Percentiles rank a stretch among this genome's conserved stretches.
These are phyloP conservation scores for Tolypocladium capitatum DNA, from an alignment of 2,329 filamentous ascomycete genomes.

Conservation along the genomic window DNA sequence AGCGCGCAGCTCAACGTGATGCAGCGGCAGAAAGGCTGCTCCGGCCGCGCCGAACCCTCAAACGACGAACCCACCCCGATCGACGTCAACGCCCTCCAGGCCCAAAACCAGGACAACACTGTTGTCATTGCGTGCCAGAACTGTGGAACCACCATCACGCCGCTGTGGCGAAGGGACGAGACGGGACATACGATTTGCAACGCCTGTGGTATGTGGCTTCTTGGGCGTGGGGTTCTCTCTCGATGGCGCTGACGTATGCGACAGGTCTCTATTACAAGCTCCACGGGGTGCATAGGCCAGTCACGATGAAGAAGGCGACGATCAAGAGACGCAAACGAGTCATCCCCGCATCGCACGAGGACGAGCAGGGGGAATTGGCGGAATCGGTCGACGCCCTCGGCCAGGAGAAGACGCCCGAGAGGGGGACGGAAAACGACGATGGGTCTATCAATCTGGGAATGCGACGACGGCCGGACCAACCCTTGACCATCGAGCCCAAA, in stretches of 20 bases:
- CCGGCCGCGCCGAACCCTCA: constrained; percentile 11
- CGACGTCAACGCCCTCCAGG: constrained; percentile 21
- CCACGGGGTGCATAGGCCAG: constrained; percentile 81
- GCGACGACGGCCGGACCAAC: constrained; percentile 32
- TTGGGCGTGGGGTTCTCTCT: not conserved
- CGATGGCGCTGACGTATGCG: not conserved
- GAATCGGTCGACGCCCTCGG: constrained; percentile 27
- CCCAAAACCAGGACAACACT: constrained; percentile 17
- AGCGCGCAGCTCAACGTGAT: constrained; percentile 57
- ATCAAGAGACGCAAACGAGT: constrained; percentile 95
- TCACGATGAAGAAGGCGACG: constrained; percentile 97
- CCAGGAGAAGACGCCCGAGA: constrained; percentile 27
- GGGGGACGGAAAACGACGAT: constrained; percentile 47
- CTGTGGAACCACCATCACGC: constrained; percentile 91
- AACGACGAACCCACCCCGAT: constrained; percentile 17
- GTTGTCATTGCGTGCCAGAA: constrained; percentile 86
- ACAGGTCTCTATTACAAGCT: constrained; percentile 93
- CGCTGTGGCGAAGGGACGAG: constrained; percentile 88
- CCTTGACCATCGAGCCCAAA: constrained; percentile 34
- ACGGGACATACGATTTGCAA: constrained; percentile 96
- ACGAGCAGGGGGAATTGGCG: constrained; percentile 34
- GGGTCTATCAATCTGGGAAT: constrained; percentile 51
- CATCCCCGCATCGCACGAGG: constrained; percentile 58
- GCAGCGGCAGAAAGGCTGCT: constrained; percentile 28
- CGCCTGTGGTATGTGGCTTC: constrained; percentile 63